Evolutionary conservation across 305 asterid species (phyloP).

Genomic region (Petunia hybrid): DNA sequence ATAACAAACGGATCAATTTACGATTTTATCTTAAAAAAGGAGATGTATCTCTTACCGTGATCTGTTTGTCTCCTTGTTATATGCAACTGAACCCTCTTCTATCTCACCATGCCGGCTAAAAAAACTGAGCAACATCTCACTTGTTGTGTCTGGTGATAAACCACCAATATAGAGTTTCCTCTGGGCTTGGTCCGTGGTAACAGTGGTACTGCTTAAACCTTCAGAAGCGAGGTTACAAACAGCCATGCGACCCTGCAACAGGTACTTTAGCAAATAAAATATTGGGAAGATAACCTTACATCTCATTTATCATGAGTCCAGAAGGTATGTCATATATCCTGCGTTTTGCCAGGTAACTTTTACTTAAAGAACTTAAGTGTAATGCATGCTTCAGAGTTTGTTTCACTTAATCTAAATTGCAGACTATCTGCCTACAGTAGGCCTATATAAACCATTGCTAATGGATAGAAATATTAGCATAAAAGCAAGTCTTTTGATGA

Average conservation of each 20-base stretch:
- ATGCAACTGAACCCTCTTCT: conserved; percentile 95
- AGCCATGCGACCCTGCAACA: conserved; percentile 85
- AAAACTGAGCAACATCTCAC: conserved; percentile 72
- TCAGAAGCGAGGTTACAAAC: conserved; percentile 87
- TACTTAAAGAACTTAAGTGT: neutral
- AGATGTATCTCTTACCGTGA: conserved; percentile 64
- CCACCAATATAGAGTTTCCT: conserved; percentile 85
- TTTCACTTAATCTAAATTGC: neutral
- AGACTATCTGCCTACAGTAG: neutral
- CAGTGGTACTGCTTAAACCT: conserved; percentile 65
- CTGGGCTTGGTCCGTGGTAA: conserved; percentile 69
- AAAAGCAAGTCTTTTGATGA: neutral
- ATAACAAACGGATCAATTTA: neutral
- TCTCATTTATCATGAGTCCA: neutral
- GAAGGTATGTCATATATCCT: neutral
- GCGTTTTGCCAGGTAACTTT: neutral
- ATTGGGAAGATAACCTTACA: conserved; percentile 9
- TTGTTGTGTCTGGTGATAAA: conserved; percentile 75
- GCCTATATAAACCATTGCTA: neutral
- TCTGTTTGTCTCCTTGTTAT: conserved; percentile 75
- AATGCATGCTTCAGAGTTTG: neutral
- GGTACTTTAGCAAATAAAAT: conserved; percentile 32
- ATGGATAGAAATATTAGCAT: neutral
- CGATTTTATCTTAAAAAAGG: neutral
- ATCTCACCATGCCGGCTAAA: conserved; percentile 73